A percentile compares a stretch with the other conserved stretches of the same genome.
phyloP scores from a whole-genome alignment of 768 basidiomycete species.

The Mycena alexandri region DNA sequence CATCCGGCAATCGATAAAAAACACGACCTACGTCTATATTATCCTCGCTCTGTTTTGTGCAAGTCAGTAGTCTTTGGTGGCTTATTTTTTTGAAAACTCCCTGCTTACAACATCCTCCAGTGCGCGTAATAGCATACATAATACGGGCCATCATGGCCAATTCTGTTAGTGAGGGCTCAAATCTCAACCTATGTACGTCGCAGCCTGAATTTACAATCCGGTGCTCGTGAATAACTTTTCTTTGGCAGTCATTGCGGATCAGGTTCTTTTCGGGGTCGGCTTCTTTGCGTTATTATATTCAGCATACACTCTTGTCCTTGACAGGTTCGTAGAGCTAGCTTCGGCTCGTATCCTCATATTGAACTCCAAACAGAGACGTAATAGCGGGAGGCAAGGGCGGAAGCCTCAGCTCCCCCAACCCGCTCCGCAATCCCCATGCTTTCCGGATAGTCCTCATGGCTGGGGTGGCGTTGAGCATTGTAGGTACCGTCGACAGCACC shows the following conservation, averaged over 20 bases:
- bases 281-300: conserved; percentile 60
- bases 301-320: conserved; percentile 55
- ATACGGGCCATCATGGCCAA: conserved; percentile 54
- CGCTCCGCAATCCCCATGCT: conserved; percentile 46
- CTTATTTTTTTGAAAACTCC: neutral
- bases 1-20: conserved; percentile 44
- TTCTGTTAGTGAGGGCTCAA: conserved; percentile 16
- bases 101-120: conserved; percentile 37
- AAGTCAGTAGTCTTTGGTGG: conserved; percentile 48
- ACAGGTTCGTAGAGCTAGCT: conserved; percentile 47
- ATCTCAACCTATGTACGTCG: too few species aligned
- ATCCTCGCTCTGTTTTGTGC: conserved; percentile 53
- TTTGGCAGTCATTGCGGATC: conserved; percentile 51
- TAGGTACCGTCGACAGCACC: conserved; percentile 40
- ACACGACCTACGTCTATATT: conserved; percentile 51
- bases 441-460: conserved; percentile 47
- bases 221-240: too few species aligned
- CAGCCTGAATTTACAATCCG: too few species aligned
- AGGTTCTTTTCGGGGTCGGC: conserved; percentile 56
- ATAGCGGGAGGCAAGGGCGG: conserved; percentile 34
- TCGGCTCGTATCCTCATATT: too few species aligned
- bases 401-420: conserved; percentile 34
- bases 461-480: conserved; percentile 52
- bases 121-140: conserved; percentile 55
- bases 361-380: conserved; percentile 35